These are phyloP conservation scores for Candida golubevii DNA, from an alignment of 805 yeast genomes.

Conservation along the genomic window DNA sequence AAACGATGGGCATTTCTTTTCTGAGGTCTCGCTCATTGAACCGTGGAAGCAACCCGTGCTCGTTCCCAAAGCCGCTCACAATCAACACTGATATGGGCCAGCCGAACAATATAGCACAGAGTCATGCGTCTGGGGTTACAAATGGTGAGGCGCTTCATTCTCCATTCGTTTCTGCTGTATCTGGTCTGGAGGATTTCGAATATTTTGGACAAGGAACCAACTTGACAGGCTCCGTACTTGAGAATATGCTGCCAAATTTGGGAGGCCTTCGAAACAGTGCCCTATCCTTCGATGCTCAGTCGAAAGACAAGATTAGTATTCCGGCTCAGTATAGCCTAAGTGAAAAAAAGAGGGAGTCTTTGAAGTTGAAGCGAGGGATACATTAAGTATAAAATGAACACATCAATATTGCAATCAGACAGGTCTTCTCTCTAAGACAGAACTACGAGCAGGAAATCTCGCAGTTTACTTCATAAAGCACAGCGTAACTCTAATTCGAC, in stretches of 20 bases:
- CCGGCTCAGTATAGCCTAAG: slow-evolving; percentile 34
- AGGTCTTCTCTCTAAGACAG: no score
- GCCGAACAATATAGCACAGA: not conserved
- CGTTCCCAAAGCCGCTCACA: slow-evolving; percentile 33
- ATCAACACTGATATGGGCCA: slow-evolving; percentile 32
- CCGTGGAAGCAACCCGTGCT: slow-evolving; percentile 18
- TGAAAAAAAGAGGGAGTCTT: slow-evolving; percentile 43
- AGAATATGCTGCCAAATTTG: slow-evolving; percentile 11
- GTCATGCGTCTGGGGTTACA: slow-evolving; percentile 3
- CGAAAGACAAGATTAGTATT: slow-evolving; percentile 20
- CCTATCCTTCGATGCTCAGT: slow-evolving; percentile 11
- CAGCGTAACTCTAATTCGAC: no score
- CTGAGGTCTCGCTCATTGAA: slow-evolving; percentile 12
- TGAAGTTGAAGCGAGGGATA: slow-evolving; percentile 43
- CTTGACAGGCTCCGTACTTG: slow-evolving; percentile 4
- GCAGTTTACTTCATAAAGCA: no score
- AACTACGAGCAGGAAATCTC: no score
- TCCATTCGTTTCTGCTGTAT: slow-evolving; percentile 39
- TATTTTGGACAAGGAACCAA: slow-evolving; percentile 21
- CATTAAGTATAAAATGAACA: slow-evolving; percentile 19
- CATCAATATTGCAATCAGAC: not conserved
- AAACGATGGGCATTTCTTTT: slow-evolving; percentile 24
- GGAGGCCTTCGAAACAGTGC: slow-evolving; percentile 12
- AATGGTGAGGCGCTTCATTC: slow-evolving; percentile 28
- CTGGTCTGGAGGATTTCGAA: slow-evolving; percentile 34